Conservation (phyloP, 352 stramenopile genomes). For the Globisporangium spiculum region DNA sequence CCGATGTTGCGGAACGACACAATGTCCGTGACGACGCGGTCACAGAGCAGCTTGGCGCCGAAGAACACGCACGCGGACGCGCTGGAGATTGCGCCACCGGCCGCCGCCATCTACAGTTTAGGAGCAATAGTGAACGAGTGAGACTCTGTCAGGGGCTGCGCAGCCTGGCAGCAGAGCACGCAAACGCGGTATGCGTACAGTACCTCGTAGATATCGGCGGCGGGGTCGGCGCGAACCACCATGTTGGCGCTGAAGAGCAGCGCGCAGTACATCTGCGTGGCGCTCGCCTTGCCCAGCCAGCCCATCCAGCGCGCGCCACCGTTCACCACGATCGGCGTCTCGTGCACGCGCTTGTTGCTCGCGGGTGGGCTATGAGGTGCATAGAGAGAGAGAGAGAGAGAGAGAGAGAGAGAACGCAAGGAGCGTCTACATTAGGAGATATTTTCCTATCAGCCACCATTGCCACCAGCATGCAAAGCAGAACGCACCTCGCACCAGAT, state of each 20-base stretch:
- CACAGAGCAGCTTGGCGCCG: conserved; percentile 63
- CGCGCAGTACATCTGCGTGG: conserved; percentile 75
- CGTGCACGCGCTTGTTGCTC: conserved; percentile 43
- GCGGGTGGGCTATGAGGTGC: conserved; percentile 14
- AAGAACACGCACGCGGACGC: conserved; percentile 68
- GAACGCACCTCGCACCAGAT: conserved; percentile 2
- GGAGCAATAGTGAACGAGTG: background rate
- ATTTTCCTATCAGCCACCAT: background rate
- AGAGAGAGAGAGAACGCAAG: background rate
- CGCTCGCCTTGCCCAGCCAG: conserved; percentile 56
- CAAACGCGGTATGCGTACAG: background rate
- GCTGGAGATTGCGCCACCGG: conserved; percentile 57
- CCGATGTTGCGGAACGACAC: conserved; percentile 57
- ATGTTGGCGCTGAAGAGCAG: conserved; percentile 62
- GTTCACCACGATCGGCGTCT: conserved; percentile 50
- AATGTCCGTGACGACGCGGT: conserved; percentile 72
- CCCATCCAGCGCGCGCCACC: conserved; percentile 48
- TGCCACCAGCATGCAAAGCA: background rate
- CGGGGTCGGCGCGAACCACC: conserved; percentile 52
- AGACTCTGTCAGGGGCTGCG: background rate
- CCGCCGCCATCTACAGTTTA: conserved; percentile 36
- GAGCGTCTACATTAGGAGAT: background rate
- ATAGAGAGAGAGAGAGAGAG: too few relatives aligned
- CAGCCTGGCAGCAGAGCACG: background rate
- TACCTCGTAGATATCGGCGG: conserved; percentile 55